Conservation (phyloP, 306 rosid genomes). For the Astragalus glycyphyllos region DNA sequence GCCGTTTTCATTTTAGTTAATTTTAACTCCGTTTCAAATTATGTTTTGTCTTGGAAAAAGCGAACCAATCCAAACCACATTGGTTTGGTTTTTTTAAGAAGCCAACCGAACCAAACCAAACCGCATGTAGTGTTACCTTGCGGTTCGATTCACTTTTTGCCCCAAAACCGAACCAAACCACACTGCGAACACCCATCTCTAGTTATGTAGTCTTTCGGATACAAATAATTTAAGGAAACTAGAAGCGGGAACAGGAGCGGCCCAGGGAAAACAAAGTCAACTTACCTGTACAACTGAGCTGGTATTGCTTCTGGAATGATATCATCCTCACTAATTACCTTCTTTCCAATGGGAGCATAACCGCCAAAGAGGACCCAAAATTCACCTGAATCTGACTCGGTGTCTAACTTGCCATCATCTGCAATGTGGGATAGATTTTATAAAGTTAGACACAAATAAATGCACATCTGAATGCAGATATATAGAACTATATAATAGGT, state of each 20-base stretch:
- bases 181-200: too few species aligned
- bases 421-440: constrained; percentile 42
- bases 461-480: constrained; percentile 24
- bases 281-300: constrained; percentile 77
- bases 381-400: constrained; percentile 97
- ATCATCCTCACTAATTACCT: constrained; percentile 80
- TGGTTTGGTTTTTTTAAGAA: too few species aligned
- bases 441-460: constrained; percentile 31
- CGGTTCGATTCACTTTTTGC: too few species aligned
- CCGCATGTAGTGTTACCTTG: too few species aligned
- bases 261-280: constrained; percentile 6
- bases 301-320: constrained; percentile 75
- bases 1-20: too few species aligned
- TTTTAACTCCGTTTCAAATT: too few species aligned
- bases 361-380: constrained; percentile 99
- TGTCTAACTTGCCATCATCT: constrained; percentile 98
- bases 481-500: constrained; percentile 11
- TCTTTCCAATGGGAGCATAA: constrained; percentile 95
- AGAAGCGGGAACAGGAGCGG: background rate
- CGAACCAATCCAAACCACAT: too few species aligned
- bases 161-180: too few species aligned
- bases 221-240: background rate
- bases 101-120: too few species aligned
- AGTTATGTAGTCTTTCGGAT: constrained; percentile 1
- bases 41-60: too few species aligned